phyloP scores from a whole-genome alignment of 129 eudicot genomes.

The Kitagawia praeruptora region DNA sequence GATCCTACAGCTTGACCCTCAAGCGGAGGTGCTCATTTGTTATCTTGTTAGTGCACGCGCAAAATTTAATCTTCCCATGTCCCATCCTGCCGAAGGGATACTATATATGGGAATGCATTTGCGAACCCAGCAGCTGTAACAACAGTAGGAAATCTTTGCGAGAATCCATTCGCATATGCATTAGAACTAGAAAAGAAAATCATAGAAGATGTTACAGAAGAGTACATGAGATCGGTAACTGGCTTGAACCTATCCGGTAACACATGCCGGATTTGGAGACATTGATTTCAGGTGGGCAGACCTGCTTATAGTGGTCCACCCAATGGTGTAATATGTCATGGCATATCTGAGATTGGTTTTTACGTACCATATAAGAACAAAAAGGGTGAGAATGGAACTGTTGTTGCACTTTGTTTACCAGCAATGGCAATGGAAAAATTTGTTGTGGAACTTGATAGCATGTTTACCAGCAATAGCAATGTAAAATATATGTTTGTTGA shows the following conservation, averaged over 20 bases:
- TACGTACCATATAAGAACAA: neutral
- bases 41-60: neutral
- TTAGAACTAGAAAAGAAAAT: neutral
- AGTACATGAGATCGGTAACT: neutral
- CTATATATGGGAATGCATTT: conserved; percentile 25
- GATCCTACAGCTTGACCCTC: conserved; percentile 27
- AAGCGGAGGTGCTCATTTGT: conserved; percentile 16
- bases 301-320: neutral
- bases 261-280: neutral
- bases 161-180: neutral
- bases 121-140: conserved; percentile 21
- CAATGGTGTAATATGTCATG: no score
- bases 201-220: neutral
- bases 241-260: neutral
- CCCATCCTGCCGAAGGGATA: conserved; percentile 14
- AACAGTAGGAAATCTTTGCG: conserved; percentile 15
- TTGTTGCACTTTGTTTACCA: neutral
- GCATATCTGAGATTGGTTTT: neutral
- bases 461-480: neutral
- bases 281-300: neutral
- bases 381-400: neutral
- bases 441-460: neutral
- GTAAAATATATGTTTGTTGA: neutral
- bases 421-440: neutral
- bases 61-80: conserved; percentile 2